phyloP scores from a whole-genome alignment of 2,329 filamentous ascomycete genomes.

The Fusarium protoensiforme region DNA sequence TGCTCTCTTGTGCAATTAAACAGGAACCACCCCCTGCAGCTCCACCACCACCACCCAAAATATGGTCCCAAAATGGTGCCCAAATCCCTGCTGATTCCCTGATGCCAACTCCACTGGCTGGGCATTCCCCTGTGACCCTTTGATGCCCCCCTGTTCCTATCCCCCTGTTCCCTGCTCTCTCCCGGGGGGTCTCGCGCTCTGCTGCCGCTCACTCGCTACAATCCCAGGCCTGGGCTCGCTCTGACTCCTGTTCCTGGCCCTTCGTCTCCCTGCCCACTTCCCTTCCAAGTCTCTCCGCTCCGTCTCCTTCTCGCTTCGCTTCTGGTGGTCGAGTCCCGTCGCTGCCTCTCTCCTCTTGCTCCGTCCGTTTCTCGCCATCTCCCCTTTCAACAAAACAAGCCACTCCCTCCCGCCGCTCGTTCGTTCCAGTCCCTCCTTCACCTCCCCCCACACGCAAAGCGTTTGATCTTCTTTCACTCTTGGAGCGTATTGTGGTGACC shows the following conservation, averaged over 20 bases:
- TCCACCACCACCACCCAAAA: slow-evolving; percentile 18
- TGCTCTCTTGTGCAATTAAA: slow-evolving; percentile 16
- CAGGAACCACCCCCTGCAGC: slow-evolving; percentile 8
- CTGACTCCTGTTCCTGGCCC: slow-evolving; percentile 25
- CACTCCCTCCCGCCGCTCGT: slow-evolving; percentile 49
- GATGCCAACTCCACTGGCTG: slow-evolving; percentile 15
- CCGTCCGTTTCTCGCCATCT: slow-evolving; percentile 40
- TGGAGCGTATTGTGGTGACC: slow-evolving; percentile 34
- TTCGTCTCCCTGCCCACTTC: slow-evolving; percentile 37
- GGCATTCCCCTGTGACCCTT: slow-evolving; percentile 8
- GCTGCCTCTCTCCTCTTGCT: slow-evolving; percentile 27
- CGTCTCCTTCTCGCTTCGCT: slow-evolving; percentile 40
- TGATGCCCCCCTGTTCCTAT: slow-evolving; percentile 10
- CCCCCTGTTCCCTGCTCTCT: slow-evolving; percentile 27
- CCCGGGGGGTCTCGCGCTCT: slow-evolving; percentile 1
- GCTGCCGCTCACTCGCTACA: slow-evolving; percentile 26
- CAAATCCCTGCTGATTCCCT: slow-evolving; percentile 27
- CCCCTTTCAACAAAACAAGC: slow-evolving; percentile 56
- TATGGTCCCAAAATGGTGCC: slow-evolving; percentile 30
- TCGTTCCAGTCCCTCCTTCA: slow-evolving; percentile 57
- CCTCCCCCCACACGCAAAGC: slow-evolving; percentile 44
- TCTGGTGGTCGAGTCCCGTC: slow-evolving; percentile 33
- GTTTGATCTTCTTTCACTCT: slow-evolving; percentile 34
- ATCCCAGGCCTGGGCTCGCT: slow-evolving; percentile 19
- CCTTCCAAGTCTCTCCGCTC: slow-evolving; percentile 21